phyloP scores from a whole-genome alignment of 2,329 filamentous ascomycete species.

The Arthrobotrys entomopaga region DNA sequence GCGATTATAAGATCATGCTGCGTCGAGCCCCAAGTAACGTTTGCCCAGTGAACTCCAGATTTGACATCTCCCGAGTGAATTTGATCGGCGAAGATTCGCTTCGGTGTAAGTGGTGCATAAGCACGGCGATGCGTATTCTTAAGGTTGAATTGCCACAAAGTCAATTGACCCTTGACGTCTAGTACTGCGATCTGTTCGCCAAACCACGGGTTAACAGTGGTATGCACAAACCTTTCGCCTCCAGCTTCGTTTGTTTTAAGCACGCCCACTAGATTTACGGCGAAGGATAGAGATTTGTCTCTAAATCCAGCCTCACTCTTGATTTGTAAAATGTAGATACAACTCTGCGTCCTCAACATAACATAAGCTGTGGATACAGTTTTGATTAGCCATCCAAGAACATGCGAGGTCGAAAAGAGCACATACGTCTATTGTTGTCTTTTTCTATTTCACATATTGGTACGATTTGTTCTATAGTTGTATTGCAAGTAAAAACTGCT shows the following conservation, averaged over 20 bases:
- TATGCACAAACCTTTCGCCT: constrained; percentile 28
- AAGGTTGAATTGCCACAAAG: constrained; percentile 29
- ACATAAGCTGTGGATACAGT: constrained; percentile 21
- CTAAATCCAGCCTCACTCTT: constrained; percentile 4
- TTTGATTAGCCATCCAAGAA: not conserved
- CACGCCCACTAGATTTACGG: constrained; percentile 17
- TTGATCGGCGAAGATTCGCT: constrained; percentile 8
- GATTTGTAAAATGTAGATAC: constrained; percentile 30
- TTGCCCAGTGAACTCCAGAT: constrained; percentile 23
- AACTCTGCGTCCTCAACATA: constrained; percentile 28
- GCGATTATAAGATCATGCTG: constrained; percentile 28
- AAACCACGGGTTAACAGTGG: constrained; percentile 37
- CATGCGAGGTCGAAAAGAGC: not conserved
- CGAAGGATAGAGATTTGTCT: constrained; percentile 7
- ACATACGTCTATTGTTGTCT: constrained; percentile 26
- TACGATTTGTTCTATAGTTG: constrained; percentile 42
- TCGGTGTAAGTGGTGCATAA: constrained; percentile 3
- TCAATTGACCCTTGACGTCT: constrained; percentile 28
- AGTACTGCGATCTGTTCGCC: constrained; percentile 32
- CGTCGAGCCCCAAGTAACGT: constrained; percentile 38
- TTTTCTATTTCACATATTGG: constrained; percentile 27
- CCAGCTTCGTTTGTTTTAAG: constrained; percentile 21
- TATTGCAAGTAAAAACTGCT: constrained; percentile 28
- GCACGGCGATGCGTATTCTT: constrained; percentile 21
- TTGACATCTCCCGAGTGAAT: not conserved